Evolutionary conservation across 768 basidiomycete species (phyloP), one percentile per base, ranked within the genome.

Genomic region (Hypholoma fasciculare): DNA sequence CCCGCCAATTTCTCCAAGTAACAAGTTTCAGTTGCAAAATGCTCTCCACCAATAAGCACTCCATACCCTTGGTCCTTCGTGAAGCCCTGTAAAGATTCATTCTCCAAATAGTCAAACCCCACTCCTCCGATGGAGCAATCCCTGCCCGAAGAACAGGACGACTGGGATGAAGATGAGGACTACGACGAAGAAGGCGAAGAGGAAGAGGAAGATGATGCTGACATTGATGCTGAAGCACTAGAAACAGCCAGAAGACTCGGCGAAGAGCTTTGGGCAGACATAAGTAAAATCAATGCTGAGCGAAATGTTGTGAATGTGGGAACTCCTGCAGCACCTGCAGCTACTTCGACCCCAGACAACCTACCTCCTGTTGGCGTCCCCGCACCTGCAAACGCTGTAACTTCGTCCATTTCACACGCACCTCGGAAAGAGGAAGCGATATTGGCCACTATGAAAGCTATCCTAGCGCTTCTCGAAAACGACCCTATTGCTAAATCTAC

Each of bases 201-300:
- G 1, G 82, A 82, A 7, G 82, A 84, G 3, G 85, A 84, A 16
- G 85, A 83, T 3, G 84, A 86, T 38, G 82, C 83, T 23, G 82
- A 82, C 65, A 81, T 82, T 20, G 83, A 86, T 23, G 88, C 87
- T 4, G 86, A 90, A 57, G 89, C 89, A 2, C 83, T 87, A 61
- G 89, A 87, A 64, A 89, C 90, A 63, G 88, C 88, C 4, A 80
- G 87, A 47, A 77, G 86, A 26, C 73, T 93, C 30, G 85, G 87
- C n/a, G 88, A 88, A 62, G 85, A 92, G 58, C 77, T 92, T 6
- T 87, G 85, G 83, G 90, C 89, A 3, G 88, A 90, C 63, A 87
- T 92, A 49, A 84, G 74, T 65, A 87, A 83, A 67, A 87, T 80
- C 5, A 84, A 81, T 59, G 81, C 80, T 4, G 69, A 70, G 52